Evolutionary conservation across 1,284 basidiomycete genomes (phyloP).

Genomic region (Pyrrhoderma noxium): DNA sequence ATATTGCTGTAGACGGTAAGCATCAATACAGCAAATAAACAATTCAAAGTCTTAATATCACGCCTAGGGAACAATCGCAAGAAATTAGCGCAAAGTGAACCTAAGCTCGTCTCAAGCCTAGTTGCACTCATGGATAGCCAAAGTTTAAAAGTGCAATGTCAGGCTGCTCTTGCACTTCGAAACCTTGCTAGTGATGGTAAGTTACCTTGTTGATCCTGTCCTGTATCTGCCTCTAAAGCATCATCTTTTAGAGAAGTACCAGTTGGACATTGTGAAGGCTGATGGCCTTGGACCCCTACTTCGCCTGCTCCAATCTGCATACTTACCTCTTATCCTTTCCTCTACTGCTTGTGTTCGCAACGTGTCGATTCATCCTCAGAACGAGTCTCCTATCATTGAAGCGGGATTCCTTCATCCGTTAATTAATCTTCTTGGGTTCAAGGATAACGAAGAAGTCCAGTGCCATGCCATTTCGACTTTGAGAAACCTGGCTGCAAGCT

Average conservation of each 20-base stretch:
- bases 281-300: constrained; percentile 91
- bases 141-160: constrained; percentile 98
- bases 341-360: constrained; percentile 99
- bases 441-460: constrained; percentile 99
- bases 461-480: constrained; percentile 99
- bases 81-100: constrained; percentile 92
- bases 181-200: constrained; percentile 96
- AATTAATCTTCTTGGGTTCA: constrained; percentile 94
- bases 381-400: constrained; percentile 99
- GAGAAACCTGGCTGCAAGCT: constrained; percentile 93
- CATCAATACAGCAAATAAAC: too few relatives aligned
- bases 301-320: constrained; percentile 93
- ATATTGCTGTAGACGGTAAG: constrained; percentile 94
- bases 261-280: constrained; percentile 96
- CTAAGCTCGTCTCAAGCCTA: constrained; percentile 90
- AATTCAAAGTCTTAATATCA: constrained; percentile 6
- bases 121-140: constrained; percentile 97
- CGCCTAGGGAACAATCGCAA: constrained; percentile 79
- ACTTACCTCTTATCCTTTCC: constrained; percentile 97
- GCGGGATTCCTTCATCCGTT: constrained; percentile 95
- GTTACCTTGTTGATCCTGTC: constrained; percentile 21
- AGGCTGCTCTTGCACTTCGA: constrained; percentile 92
- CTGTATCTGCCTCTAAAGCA: constrained; percentile 2
- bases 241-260: constrained; percentile 80
- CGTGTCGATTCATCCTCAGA: constrained; percentile 97